phyloP scores from a whole-genome alignment of 2,329 filamentous ascomycete genomes.

The Dothistroma pini region DNA sequence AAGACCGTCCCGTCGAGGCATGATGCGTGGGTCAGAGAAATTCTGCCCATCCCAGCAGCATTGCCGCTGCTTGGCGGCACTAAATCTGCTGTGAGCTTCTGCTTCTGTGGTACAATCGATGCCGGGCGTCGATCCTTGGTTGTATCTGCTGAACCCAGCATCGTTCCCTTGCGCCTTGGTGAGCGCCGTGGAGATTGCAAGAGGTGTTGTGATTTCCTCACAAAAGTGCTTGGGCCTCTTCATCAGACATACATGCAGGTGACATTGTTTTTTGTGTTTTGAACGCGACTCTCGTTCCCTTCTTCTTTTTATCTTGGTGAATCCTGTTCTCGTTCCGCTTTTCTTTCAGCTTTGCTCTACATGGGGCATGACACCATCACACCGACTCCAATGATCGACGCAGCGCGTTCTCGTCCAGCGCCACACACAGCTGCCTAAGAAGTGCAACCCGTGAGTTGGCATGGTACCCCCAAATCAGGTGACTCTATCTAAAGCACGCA shows the following conservation, averaged over 20 bases:
- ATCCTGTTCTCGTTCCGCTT: constrained; percentile 9
- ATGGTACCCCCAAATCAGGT: constrained; percentile 15
- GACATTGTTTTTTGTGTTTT: constrained; percentile 10
- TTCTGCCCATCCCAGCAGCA: constrained; percentile 1
- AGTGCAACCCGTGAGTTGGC: constrained; percentile 14
- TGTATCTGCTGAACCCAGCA: constrained; percentile 12
- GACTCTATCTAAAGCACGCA: constrained; percentile 22
- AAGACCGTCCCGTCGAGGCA: background rate
- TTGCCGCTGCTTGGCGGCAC: constrained; percentile 1
- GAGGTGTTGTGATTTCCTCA: constrained; percentile 9
- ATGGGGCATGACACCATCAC: constrained; percentile 1
- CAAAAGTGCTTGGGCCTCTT: constrained; percentile 5
- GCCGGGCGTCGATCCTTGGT: constrained; percentile 16
- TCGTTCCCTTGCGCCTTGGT: constrained; percentile 30
- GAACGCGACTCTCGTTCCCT: background rate
- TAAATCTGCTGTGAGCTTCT: constrained; percentile 18
- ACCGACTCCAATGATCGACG: constrained; percentile 19
- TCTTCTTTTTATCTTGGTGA: background rate
- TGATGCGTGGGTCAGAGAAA: constrained; percentile 1
- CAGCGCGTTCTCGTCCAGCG: constrained; percentile 19
- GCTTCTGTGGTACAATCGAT: constrained; percentile 25
- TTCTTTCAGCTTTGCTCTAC: constrained; percentile 6
- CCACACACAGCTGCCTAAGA: constrained; percentile 7
- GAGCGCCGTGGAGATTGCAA: constrained; percentile 15
- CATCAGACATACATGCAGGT: constrained; percentile 17